Evolutionary conservation across 2,329 filamentous ascomycete species (phyloP).

Genomic region (Colletotrichum sp.): DNA sequence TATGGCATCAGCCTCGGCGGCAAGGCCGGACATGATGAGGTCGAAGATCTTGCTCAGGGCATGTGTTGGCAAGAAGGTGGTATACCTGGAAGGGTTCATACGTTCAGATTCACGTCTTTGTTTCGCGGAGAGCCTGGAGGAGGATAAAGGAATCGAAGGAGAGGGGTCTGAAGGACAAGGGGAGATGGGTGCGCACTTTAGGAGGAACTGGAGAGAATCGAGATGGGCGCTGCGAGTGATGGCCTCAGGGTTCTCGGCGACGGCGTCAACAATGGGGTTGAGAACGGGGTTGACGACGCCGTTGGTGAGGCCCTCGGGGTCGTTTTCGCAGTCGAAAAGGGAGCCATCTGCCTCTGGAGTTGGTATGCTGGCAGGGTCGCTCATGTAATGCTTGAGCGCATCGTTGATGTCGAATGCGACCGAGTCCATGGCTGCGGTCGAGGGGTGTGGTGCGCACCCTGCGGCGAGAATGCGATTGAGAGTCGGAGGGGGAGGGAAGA

Average conservation of each 20-base stretch:
- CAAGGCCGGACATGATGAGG: constrained; percentile 83
- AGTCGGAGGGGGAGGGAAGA: constrained; percentile 2
- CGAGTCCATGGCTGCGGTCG: constrained; percentile 65
- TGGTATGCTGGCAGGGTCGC: constrained; percentile 81
- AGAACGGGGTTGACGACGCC: constrained; percentile 83
- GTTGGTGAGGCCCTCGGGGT: constrained; percentile 82
- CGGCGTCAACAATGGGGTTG: constrained; percentile 89
- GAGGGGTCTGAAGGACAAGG: constrained; percentile 30
- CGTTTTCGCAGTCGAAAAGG: constrained; percentile 90
- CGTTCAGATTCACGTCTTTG: constrained; percentile 54
- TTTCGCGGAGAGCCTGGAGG: constrained; percentile 23
- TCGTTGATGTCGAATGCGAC: constrained; percentile 95
- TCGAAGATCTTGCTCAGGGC: constrained; percentile 93
- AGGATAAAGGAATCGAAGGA: constrained; percentile 27
- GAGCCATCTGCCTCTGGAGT: constrained; percentile 86
- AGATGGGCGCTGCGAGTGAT: constrained; percentile 80
- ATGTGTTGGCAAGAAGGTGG: constrained; percentile 78
- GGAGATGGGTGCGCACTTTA: constrained; percentile 83
- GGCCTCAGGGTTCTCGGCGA: constrained; percentile 90
- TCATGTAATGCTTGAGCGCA: constrained; percentile 95
- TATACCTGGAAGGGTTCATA: constrained; percentile 74
- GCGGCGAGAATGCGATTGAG: constrained; percentile 4
- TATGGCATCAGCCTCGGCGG: constrained; percentile 83
- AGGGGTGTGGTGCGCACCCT: constrained; percentile 12
- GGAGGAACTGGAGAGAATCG: constrained; percentile 91